phyloP scores from a whole-genome alignment of 306 rosid species.

The Sindora glabra region DNA sequence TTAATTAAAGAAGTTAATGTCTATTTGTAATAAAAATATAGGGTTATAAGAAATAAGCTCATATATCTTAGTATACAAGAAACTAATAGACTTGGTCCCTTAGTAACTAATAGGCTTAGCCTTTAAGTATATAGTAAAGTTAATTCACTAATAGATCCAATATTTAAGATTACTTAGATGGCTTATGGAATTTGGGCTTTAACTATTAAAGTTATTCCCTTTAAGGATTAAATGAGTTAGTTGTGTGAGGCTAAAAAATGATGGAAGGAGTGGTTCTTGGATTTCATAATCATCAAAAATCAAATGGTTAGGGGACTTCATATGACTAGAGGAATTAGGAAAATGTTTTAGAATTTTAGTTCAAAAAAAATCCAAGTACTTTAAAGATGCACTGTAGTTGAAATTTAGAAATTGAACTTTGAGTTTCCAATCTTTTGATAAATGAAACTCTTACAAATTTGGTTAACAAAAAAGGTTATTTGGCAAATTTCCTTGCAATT shows the following conservation, averaged over 20 bases:
- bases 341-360: background rate
- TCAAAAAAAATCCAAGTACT: background rate
- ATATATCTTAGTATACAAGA: no score
- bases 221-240: background rate
- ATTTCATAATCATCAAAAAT: background rate
- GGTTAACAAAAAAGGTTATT: background rate
- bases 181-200: background rate
- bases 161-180: background rate
- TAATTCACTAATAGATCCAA: no score
- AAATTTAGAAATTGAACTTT: constrained; percentile 12
- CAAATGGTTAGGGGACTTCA: background rate
- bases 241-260: constrained; percentile 13
- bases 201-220: background rate
- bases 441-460: background rate
- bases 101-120: no score
- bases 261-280: background rate
- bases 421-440: rapidly evolving
- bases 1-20: no score
- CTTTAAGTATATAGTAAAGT: no score
- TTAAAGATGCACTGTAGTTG: background rate
- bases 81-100: no score
- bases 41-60: no score
- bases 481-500: background rate
- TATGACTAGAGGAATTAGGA: background rate
- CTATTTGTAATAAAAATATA: no score